A percentile compares a stretch with the other conserved stretches of the same genome.
Conservation (phyloP, 345 rosid genomes). For the Dimocarpus longan region DNA sequence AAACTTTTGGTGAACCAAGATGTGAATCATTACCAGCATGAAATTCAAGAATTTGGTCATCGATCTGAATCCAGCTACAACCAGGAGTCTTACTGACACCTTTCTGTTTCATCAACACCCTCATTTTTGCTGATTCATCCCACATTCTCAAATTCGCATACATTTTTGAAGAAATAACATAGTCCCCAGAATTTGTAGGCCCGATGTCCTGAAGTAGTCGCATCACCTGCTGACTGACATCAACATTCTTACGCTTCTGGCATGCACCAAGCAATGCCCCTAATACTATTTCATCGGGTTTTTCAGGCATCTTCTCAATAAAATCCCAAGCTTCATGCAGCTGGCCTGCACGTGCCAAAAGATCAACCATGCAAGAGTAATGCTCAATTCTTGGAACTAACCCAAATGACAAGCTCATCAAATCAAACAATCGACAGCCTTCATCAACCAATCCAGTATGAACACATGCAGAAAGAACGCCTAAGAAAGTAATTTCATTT, state of each 20-base stretch:
- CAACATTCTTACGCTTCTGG: slow-evolving; percentile 55
- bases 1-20: slow-evolving; percentile 32
- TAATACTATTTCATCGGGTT: slow-evolving; percentile 71
- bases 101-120: slow-evolving; percentile 66
- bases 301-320: slow-evolving; percentile 70
- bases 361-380: slow-evolving; percentile 88
- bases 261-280: slow-evolving; percentile 91
- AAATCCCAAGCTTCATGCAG: slow-evolving; percentile 84
- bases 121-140: slow-evolving; percentile 76
- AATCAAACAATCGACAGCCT: slow-evolving; percentile 57
- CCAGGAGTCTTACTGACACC: slow-evolving; percentile 82
- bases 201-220: slow-evolving; percentile 58
- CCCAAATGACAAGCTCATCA: slow-evolving; percentile 67
- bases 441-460: slow-evolving; percentile 81
- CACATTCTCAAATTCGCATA: slow-evolving; percentile 71
- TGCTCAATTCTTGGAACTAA: slow-evolving; percentile 83
- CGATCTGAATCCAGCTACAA: slow-evolving; percentile 83
- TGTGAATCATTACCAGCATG: slow-evolving; percentile 56
- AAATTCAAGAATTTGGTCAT: slow-evolving; percentile 58
- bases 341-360: slow-evolving; percentile 74
- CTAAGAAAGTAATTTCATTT: slow-evolving; percentile 74
- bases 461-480: slow-evolving; percentile 86
- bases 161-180: slow-evolving; percentile 75
- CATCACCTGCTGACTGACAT: slow-evolving; percentile 55
- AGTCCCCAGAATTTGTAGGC: slow-evolving; percentile 79